A percentile compares a stretch with the other conserved stretches of the same genome.
Evolutionary conservation across 116 monocot species (phyloP).

Genomic region (Zostera marina): DNA sequence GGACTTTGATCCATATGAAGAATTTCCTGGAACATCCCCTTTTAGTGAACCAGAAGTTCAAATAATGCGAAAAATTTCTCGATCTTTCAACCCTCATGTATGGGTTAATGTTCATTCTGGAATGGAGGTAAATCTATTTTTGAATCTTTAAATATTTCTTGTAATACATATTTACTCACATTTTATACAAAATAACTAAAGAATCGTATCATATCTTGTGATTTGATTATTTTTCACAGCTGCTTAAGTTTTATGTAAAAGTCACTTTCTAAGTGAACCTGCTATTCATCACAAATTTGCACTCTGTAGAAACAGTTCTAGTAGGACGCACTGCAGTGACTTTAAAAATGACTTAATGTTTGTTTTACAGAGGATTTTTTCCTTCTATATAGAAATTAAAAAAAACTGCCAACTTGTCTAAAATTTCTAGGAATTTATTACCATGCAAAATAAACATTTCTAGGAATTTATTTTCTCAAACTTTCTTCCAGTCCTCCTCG

Average conservation of each 20-base stretch:
- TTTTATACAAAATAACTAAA: background rate
- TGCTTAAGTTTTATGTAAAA: background rate
- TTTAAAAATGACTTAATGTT: background rate
- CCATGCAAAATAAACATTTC: too few relatives aligned
- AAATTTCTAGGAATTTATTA: too few relatives aligned
- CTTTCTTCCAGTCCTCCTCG: too few relatives aligned
- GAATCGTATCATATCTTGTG: too few relatives aligned
- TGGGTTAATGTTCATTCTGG: conserved; percentile 99
- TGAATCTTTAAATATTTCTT: background rate
- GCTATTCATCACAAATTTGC: background rate
- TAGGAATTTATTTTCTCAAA: too few relatives aligned
- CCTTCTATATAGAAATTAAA: too few relatives aligned
- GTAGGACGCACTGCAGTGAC: background rate
- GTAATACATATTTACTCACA: background rate
- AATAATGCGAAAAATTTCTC: conserved; percentile 64
- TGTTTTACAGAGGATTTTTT: too few relatives aligned
- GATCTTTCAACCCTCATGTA: conserved; percentile 78
- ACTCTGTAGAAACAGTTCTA: background rate
- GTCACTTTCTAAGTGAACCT: too few relatives aligned
- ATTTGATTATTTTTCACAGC: background rate
- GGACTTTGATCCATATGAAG: conserved; percentile 99
- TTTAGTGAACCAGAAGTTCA: conserved; percentile 97
- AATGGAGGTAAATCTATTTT: conserved; percentile 60
- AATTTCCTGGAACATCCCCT: conserved; percentile 80
- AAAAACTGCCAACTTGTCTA: too few relatives aligned